Evolutionary conservation across 768 basidiomycete genomes (phyloP), one percentile per base, ranked within the genome.

Genomic region (Agrocybe pediades): DNA sequence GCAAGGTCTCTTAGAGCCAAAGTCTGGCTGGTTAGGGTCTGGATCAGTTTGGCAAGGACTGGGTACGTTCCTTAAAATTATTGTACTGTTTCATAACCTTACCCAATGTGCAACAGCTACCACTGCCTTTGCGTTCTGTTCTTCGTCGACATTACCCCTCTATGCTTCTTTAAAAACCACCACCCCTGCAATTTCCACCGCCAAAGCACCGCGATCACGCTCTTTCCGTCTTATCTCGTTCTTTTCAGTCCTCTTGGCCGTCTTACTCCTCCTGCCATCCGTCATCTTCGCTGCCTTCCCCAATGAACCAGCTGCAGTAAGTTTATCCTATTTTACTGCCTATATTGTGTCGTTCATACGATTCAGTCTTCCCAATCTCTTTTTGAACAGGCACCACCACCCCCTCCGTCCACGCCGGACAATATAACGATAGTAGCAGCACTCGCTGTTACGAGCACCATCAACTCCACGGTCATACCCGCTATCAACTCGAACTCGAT

Each of bases 71-170:
- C 40, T 45, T 51, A 55, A 54, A 53, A 60, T 48, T 15, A 9
- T 13, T 24, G 6, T 9, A 20, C 40, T 26, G 45, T 19, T 44
- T 24, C 42, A n/a, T 53, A 17, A 45, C 25, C 9, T 53, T 49
- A 30, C 51, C 30, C 25, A 30, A 20, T 23, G 33, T 40, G n/a
- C 44, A 43, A n/a, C 46, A 89, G 87, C 80, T 46, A 78, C 77
- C 17, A 78, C 76, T 20, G 80, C 83, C 8, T 90, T 90, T 64
- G 73, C 83, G 11, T 90, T 88, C 62, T 77, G 84, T 16, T 83
- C 88, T 1, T 72, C 82, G 6, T 79, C 81, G 54, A 87, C 89
- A 3, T 73, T 89, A 16, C 81, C 86, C 17, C 67, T 90, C 49
- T 88, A 87, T 56, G 74, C 82, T 30, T 82, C 87, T 2, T 67